Conservation (phyloP, 192 early-diverging fungal species). For the Podila epigama region DNA sequence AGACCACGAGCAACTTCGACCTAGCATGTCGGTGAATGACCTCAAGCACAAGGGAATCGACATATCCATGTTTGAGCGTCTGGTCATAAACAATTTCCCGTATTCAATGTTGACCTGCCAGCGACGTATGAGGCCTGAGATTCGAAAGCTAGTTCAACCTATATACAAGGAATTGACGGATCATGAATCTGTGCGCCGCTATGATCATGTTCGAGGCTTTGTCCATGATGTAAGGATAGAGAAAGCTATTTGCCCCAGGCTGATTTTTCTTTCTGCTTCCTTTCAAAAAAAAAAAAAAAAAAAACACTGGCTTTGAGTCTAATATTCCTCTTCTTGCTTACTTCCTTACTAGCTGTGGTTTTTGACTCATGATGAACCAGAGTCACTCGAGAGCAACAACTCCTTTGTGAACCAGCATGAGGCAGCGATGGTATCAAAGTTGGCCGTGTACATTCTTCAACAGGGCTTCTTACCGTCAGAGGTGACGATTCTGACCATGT, state of each 20-base stretch:
- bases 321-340: neutral
- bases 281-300: neutral
- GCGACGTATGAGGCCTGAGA: slow-evolving; percentile 66
- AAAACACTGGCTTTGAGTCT: neutral
- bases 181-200: slow-evolving; percentile 38
- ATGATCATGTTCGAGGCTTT: slow-evolving; percentile 56
- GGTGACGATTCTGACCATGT: slow-evolving; percentile 63
- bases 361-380: slow-evolving; percentile 53
- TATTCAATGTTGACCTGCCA: slow-evolving; percentile 54
- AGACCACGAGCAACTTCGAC: slow-evolving; percentile 67
- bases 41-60: slow-evolving; percentile 50
- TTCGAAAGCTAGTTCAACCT: slow-evolving; percentile 55
- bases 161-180: slow-evolving; percentile 60
- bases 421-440: slow-evolving; percentile 12
- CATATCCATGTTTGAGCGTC: slow-evolving; percentile 63
- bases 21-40: slow-evolving; percentile 57
- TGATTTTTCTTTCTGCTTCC: neutral
- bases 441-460: slow-evolving; percentile 44
- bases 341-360: slow-evolving; percentile 43
- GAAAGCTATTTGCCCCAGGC: neutral
- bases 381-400: slow-evolving; percentile 23
- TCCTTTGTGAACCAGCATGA: slow-evolving; percentile 42
- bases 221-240: slow-evolving; percentile 49
- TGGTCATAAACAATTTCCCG: slow-evolving; percentile 52
- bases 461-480: slow-evolving; percentile 34